These are phyloP conservation scores for Plantago elongata DNA, from an alignment of 257 asterid genomes.

Conservation along the genomic window DNA sequence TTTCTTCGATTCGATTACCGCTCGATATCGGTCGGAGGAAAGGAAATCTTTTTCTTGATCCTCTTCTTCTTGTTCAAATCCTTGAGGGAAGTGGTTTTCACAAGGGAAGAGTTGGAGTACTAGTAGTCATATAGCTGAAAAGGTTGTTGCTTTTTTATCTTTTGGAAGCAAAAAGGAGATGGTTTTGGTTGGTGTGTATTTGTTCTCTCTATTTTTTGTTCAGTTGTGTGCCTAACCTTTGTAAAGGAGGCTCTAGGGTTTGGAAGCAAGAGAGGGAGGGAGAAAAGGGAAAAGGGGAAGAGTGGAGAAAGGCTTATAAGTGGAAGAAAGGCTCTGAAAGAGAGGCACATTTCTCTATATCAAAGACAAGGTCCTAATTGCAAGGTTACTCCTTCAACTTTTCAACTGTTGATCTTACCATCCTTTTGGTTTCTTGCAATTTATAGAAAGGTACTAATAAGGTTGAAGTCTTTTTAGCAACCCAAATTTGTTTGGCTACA, in stretches of 20 bases:
- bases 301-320: slow-evolving; percentile 22
- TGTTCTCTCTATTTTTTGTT: slow-evolving; percentile 1
- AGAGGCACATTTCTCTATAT: slow-evolving; percentile 26
- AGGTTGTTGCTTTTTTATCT: background rate
- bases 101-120: slow-evolving; percentile 10
- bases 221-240: slow-evolving; percentile 8
- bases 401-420: background rate
- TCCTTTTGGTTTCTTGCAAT: background rate
- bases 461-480: no score
- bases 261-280: background rate
- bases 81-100: background rate
- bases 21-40: background rate
- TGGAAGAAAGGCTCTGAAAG: slow-evolving; percentile 36
- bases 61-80: background rate
- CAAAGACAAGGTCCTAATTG: background rate
- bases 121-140: background rate
- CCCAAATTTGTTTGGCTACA: no score
- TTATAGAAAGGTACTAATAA: no score
- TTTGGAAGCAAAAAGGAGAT: background rate
- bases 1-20: no score
- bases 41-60: background rate
- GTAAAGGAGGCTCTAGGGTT: slow-evolving; percentile 26
- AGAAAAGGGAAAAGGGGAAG: slow-evolving; percentile 11
- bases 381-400: background rate
- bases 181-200: slow-evolving; percentile 12